Conservation (phyloP, 2,329 filamentous ascomycete genomes). For the Stenocarpella maydis region DNA sequence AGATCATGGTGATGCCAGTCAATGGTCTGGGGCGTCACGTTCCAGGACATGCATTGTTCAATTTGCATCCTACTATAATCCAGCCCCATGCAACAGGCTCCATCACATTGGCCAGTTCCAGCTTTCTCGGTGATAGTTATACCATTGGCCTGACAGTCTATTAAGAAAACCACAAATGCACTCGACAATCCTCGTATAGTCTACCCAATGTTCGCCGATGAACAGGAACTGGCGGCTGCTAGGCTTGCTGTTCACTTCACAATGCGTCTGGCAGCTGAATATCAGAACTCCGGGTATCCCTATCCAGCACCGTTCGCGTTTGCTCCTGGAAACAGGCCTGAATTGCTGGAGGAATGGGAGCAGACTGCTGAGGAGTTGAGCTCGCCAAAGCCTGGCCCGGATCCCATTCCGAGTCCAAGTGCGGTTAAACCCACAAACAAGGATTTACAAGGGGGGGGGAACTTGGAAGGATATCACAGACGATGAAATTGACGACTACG, state of each 20-base stretch:
- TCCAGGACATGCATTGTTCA: slow-evolving; percentile 38
- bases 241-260: slow-evolving; percentile 44
- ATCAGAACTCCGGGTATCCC: slow-evolving; percentile 42
- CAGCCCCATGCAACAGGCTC: slow-evolving; percentile 44
- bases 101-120: slow-evolving; percentile 45
- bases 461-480: slow-evolving; percentile 42
- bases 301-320: slow-evolving; percentile 39
- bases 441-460: too few species aligned
- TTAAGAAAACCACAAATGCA: not conserved
- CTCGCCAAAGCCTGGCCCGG: not conserved
- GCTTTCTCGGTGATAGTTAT: too few species aligned
- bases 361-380: not conserved
- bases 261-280: slow-evolving; percentile 43
- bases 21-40: slow-evolving; percentile 42
- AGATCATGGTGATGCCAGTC: slow-evolving; percentile 51
- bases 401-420: not conserved
- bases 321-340: slow-evolving; percentile 40
- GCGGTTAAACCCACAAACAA: not conserved
- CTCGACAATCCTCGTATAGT: slow-evolving; percentile 42
- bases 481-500: slow-evolving; percentile 43
- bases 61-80: slow-evolving; percentile 42
- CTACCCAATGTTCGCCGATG: slow-evolving; percentile 44
- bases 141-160: too few species aligned
- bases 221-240: slow-evolving; percentile 40
- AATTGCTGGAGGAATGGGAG: slow-evolving; percentile 15